A percentile compares a stretch with the other conserved stretches of the same genome.
These are phyloP conservation scores for Calonectria ilicicola DNA, from an alignment of 2,329 filamentous ascomycete genomes.

Conservation along the genomic window DNA sequence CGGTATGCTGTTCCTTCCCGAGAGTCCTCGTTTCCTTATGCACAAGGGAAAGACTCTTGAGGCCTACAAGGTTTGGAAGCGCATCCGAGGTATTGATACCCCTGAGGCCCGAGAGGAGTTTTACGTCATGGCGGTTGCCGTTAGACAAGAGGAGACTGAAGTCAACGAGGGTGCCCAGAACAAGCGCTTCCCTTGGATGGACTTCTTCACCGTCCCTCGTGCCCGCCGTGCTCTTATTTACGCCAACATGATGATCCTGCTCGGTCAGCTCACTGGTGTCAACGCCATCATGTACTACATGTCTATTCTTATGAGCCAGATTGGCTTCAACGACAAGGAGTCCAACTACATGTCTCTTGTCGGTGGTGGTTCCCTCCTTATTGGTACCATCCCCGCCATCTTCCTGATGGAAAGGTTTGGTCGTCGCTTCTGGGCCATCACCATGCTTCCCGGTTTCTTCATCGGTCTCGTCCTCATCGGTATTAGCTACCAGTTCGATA, in stretches of 20 bases:
- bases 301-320: slow-evolving; percentile 73
- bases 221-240: slow-evolving; percentile 75
- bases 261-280: slow-evolving; percentile 78
- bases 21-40: slow-evolving; percentile 77
- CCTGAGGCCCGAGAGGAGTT: slow-evolving; percentile 75
- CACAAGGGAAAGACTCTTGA: slow-evolving; percentile 66
- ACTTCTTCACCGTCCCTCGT: slow-evolving; percentile 78
- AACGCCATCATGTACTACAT: slow-evolving; percentile 82
- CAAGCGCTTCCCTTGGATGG: slow-evolving; percentile 75
- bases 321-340: slow-evolving; percentile 72
- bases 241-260: slow-evolving; percentile 76
- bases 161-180: slow-evolving; percentile 63
- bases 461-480: slow-evolving; percentile 76
- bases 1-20: slow-evolving; percentile 78
- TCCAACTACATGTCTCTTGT: slow-evolving; percentile 82
- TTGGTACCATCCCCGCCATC: slow-evolving; percentile 76
- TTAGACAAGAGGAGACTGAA: slow-evolving; percentile 67
- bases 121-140: slow-evolving; percentile 76
- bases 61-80: slow-evolving; percentile 76
- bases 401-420: slow-evolving; percentile 80
- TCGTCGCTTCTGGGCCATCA: slow-evolving; percentile 80
- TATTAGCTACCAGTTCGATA: slow-evolving; percentile 68
- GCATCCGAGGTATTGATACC: slow-evolving; percentile 71
- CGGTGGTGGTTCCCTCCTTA: slow-evolving; percentile 73
- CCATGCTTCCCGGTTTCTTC: slow-evolving; percentile 79